Base-by-base conservation (phyloP, 768 basidiomycete genomes). In the Suillus cothurnatus region DNA sequence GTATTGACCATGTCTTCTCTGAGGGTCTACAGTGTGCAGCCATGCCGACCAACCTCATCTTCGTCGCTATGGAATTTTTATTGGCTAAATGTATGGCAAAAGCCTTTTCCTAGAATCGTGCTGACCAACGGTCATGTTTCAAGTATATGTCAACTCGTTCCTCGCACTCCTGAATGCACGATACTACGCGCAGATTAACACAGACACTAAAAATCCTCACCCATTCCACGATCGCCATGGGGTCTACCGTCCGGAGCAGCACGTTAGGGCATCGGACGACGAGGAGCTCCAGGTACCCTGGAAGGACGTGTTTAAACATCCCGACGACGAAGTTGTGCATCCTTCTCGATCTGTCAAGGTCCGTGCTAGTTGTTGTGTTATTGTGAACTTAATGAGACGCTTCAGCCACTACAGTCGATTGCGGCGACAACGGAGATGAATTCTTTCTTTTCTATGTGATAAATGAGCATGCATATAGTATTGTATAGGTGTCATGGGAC, bases 1-100 rank as follows among this genome's bases (percentile, higher is more conserved):
- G 11, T 19, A 15, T 15, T 62, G n/a, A 26, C 6, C 8, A 15
- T 36, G 9, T 11, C 9, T 1, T 58, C 15, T 58, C 56, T 58
- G 56, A 58, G 7, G 0, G 12, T 36, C 61, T 53, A 23, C 52
- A 62, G 61, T 56, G 52, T 23, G 53, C 45, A 62, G 34, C 14
- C 8, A 62, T 62, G 61, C 52, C 53, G 21, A 36, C 17, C 11
- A 62, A 62, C n/a, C 38, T 57, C 38, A 36, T 58, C 8, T 62
- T 62, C 21, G 23, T 62, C 7, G 19, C 28, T 4, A 14, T 62
- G 4, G 49, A 62, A 26, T 52, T 57, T 36, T 38, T 62, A 55
- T 34, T 49, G 17, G 50, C 53, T 14, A 62, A 62, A 53, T 15
- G 61, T 62, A 36, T 14, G 34, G 23, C 12, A n/a, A 19, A 26